Conservation (phyloP, 202 grass and related monocot genomes). For the Elaeis oleifera region DNA sequence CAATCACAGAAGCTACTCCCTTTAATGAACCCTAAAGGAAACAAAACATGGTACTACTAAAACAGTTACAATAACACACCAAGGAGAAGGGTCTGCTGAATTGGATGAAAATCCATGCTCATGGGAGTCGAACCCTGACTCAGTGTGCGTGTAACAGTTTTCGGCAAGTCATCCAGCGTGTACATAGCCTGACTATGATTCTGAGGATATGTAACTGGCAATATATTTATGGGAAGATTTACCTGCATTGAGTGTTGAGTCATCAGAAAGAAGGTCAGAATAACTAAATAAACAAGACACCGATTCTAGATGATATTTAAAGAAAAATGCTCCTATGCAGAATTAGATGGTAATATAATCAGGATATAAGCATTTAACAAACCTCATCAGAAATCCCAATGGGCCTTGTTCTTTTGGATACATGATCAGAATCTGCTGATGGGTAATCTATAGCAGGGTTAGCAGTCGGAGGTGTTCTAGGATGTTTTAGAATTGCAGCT, state of each 20-base stretch:
- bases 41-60: constrained; percentile 13
- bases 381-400: constrained; percentile 90
- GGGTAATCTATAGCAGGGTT: constrained; percentile 72
- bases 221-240: constrained; percentile 75
- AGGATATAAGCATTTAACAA: background rate
- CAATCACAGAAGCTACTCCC: background rate
- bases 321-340: constrained; percentile 5
- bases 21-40: background rate
- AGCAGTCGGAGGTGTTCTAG: constrained; percentile 55
- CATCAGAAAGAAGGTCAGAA: constrained; percentile 20
- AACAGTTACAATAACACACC: constrained; percentile 30
- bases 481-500: constrained; percentile 84
- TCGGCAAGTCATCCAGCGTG: constrained; percentile 80
- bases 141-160: constrained; percentile 58
- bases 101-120: constrained; percentile 99
- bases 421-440: constrained; percentile 78
- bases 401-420: constrained; percentile 72
- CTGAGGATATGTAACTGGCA: constrained; percentile 49
- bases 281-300: constrained; percentile 1
- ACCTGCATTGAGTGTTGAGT: constrained; percentile 36
- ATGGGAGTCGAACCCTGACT: constrained; percentile 75
- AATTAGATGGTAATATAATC: constrained; percentile 5
- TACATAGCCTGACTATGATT: constrained; percentile 59
- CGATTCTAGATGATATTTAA: background rate
- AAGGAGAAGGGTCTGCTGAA: constrained; percentile 86